phyloP scores from a whole-genome alignment of 106 monocot genomes.

The Gastrodia elata region DNA sequence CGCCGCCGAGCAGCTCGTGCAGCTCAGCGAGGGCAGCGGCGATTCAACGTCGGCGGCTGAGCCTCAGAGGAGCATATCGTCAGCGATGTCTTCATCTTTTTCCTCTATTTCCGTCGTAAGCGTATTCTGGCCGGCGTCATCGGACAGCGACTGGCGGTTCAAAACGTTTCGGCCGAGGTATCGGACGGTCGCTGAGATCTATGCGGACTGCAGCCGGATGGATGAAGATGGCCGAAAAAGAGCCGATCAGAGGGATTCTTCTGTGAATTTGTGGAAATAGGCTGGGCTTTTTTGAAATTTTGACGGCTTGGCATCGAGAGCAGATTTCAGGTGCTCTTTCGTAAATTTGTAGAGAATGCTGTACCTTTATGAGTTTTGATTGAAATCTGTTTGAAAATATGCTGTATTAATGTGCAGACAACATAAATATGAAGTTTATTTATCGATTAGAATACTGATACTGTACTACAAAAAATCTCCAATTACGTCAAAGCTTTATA shows the following conservation, averaged over 20 bases:
- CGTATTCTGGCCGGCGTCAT: not conserved
- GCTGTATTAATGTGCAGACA: no score
- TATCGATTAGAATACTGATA: no score
- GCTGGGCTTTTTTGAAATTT: not conserved
- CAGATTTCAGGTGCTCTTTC: not conserved
- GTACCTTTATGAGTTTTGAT: no score
- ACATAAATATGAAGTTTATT: no score
- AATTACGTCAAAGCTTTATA: no score
- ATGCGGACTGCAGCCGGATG: not conserved
- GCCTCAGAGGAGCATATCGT: constrained; percentile 5
- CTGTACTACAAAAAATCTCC: no score
- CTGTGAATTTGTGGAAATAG: constrained; percentile 4
- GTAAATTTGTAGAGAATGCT: not conserved
- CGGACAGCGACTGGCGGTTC: no score
- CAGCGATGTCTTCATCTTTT: not conserved
- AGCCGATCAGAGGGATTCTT: not conserved
- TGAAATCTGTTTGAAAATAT: no score
- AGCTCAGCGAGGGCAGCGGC: constrained; percentile 16
- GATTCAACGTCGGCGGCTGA: constrained; percentile 3
- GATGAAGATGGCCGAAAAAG: not conserved
- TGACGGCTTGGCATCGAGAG: no score
- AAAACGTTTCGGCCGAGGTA: no score
- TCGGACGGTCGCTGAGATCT: not conserved
- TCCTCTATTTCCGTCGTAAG: constrained; percentile 7
- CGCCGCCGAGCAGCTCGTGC: constrained; percentile 16